Evolutionary conservation across 164 flowering plant genomes (phyloP).

Genomic region (Vitis riparia): DNA sequence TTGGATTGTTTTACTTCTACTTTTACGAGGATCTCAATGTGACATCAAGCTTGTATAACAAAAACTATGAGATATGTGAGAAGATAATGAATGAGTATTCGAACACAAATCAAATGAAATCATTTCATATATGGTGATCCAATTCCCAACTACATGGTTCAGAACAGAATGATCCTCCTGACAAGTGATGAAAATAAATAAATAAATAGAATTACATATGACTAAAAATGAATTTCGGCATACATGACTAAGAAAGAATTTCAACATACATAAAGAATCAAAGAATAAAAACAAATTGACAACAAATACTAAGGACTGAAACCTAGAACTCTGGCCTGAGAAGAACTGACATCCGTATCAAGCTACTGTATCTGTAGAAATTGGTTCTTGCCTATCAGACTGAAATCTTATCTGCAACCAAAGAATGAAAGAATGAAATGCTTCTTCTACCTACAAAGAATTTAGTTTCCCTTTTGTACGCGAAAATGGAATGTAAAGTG

Average conservation of each 20-base stretch:
- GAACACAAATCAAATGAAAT: constrained; percentile 10
- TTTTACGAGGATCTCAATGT: too few relatives aligned
- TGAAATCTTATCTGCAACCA: constrained; percentile 38
- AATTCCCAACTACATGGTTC: constrained; percentile 7
- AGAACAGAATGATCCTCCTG: background rate
- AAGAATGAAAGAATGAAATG: constrained; percentile 65
- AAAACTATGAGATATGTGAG: background rate
- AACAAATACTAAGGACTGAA: constrained; percentile 20
- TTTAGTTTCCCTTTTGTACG: constrained; percentile 28
- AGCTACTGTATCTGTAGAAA: constrained; percentile 8
- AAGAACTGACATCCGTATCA: constrained; percentile 9
- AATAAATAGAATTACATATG: background rate
- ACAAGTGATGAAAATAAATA: too few relatives aligned
- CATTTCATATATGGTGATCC: constrained; percentile 10
- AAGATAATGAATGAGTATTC: background rate
- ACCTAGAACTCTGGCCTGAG: constrained; percentile 9
- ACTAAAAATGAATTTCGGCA: constrained; percentile 16
- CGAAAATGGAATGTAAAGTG: constrained; percentile 5
- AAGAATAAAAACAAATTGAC: constrained; percentile 37
- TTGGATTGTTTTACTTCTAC: too few relatives aligned
- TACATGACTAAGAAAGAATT: constrained; percentile 23
- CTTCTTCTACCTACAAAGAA: constrained; percentile 57
- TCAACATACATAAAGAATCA: constrained; percentile 41
- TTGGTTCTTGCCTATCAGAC: constrained; percentile 4
- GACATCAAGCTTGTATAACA: background rate